Conservation (phyloP, 441 rosid genomes). For the Lepidium campestre region DNA sequence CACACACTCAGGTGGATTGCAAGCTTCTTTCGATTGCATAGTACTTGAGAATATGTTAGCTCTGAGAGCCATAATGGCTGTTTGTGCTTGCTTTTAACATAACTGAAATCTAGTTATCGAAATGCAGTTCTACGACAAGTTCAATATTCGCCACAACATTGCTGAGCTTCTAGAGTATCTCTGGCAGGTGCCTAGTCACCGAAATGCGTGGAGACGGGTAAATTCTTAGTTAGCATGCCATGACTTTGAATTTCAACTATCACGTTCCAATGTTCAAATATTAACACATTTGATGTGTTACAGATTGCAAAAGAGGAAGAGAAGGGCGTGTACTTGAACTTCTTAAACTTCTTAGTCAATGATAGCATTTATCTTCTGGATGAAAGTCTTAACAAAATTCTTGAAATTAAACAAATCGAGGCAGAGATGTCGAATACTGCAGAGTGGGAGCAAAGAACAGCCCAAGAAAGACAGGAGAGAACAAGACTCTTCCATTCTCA, state of each 20-base stretch:
- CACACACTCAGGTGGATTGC: constrained; percentile 91
- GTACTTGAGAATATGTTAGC: background rate
- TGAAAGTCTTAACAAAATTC: constrained; percentile 97
- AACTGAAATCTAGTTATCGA: constrained; percentile 15
- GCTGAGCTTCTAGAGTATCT: constrained; percentile 97
- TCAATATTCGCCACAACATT: constrained; percentile 95
- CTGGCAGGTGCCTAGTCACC: constrained; percentile 99
- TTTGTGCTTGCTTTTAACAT: background rate
- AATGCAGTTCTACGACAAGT: constrained; percentile 95
- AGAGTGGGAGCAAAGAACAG: constrained; percentile 94
- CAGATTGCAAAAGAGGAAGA: constrained; percentile 99
- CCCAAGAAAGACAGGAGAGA: constrained; percentile 98
- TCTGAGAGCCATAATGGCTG: background rate
- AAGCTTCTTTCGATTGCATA: background rate
- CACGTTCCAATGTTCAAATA: background rate
- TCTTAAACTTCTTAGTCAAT: constrained; percentile 91
- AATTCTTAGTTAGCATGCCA: constrained; percentile 5
- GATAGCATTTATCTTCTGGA: constrained; percentile 98
- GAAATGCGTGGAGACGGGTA: constrained; percentile 96
- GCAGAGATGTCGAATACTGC: constrained; percentile 91
- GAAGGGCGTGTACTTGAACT: constrained; percentile 97
- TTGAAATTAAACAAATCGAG: constrained; percentile 88
- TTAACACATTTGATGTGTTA: constrained; percentile 9
- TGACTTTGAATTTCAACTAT: constrained; percentile 1
- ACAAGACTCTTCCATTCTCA: constrained; percentile 86